phyloP scores from a whole-genome alignment of 2,329 filamentous ascomycete species.

The Parascedosporium putredinis region DNA sequence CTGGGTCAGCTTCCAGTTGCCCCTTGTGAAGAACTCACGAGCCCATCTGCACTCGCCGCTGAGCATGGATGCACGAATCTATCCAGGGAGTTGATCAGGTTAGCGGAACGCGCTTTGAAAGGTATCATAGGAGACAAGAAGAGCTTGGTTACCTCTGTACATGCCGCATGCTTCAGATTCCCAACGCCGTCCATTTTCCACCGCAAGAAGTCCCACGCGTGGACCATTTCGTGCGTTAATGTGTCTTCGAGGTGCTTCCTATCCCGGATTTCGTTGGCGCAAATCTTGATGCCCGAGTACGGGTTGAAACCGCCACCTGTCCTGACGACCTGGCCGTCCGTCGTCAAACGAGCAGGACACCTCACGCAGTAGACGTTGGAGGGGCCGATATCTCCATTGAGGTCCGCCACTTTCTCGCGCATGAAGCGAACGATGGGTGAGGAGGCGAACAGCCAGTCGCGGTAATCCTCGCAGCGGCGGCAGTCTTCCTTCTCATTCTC shows the following conservation, averaged over 20 bases:
- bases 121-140: background rate
- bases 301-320: slow-evolving; percentile 76
- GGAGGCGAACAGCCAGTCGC: slow-evolving; percentile 75
- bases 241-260: slow-evolving; percentile 83
- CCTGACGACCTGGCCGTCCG: slow-evolving; percentile 50
- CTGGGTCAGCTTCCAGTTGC: slow-evolving; percentile 80
- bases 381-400: slow-evolving; percentile 65
- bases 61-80: slow-evolving; percentile 88
- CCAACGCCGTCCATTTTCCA: slow-evolving; percentile 80
- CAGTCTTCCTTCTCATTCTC: slow-evolving; percentile 70
- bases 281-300: slow-evolving; percentile 78
- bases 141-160: slow-evolving; percentile 61
- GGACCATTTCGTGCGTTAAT: slow-evolving; percentile 93
- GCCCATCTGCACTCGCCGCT: slow-evolving; percentile 90
- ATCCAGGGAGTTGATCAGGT: slow-evolving; percentile 11
- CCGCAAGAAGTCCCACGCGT: slow-evolving; percentile 85
- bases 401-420: slow-evolving; percentile 64
- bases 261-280: slow-evolving; percentile 80
- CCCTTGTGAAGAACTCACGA: slow-evolving; percentile 72
- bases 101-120: background rate
- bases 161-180: slow-evolving; percentile 80
- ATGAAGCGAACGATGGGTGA: slow-evolving; percentile 83
- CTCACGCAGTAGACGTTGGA: slow-evolving; percentile 73
- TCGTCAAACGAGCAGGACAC: slow-evolving; percentile 52
- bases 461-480: slow-evolving; percentile 67